These are phyloP conservation scores for Lipomyces starkeyi DNA, from an alignment of 805 yeast species.

Conservation along the genomic window DNA sequence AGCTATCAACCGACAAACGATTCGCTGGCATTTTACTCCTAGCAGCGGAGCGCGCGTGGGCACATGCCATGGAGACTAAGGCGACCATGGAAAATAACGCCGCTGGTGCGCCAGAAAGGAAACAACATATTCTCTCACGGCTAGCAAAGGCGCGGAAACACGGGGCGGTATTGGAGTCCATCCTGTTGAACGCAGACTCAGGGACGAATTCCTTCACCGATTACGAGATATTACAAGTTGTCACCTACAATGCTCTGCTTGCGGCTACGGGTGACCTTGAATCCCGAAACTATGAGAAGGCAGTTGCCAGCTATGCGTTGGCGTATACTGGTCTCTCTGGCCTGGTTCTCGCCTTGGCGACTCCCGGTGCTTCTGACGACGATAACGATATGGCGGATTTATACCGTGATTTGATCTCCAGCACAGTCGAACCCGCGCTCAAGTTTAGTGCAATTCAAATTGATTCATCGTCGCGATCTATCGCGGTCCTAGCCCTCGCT, in stretches of 20 bases:
- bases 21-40: constrained; percentile 66
- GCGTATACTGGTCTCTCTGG: constrained; percentile 68
- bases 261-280: constrained; percentile 59
- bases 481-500: constrained; percentile 59
- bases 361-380: constrained; percentile 22
- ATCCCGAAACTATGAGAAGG: constrained; percentile 61
- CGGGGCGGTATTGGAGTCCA: constrained; percentile 14
- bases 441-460: constrained; percentile 47
- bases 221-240: constrained; percentile 38
- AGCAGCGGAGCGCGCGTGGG: constrained; percentile 77
- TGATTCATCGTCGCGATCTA: constrained; percentile 42
- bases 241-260: constrained; percentile 51
- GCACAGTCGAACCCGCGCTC: constrained; percentile 70
- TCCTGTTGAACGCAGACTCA: constrained; percentile 12
- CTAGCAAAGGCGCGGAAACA: constrained; percentile 63
- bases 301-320: constrained; percentile 60
- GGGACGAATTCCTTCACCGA: constrained; percentile 34
- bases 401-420: constrained; percentile 61
- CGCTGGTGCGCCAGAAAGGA: constrained; percentile 44
- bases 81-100: constrained; percentile 39
- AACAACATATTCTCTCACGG: constrained; percentile 66
- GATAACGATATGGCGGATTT: constrained; percentile 44
- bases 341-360: constrained; percentile 49
- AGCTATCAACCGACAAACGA: constrained; percentile 57
- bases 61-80: constrained; percentile 69